These are phyloP conservation scores for Colletotrichum sp. DNA, from an alignment of 2,329 filamentous ascomycete genomes.

Conservation along the genomic window DNA sequence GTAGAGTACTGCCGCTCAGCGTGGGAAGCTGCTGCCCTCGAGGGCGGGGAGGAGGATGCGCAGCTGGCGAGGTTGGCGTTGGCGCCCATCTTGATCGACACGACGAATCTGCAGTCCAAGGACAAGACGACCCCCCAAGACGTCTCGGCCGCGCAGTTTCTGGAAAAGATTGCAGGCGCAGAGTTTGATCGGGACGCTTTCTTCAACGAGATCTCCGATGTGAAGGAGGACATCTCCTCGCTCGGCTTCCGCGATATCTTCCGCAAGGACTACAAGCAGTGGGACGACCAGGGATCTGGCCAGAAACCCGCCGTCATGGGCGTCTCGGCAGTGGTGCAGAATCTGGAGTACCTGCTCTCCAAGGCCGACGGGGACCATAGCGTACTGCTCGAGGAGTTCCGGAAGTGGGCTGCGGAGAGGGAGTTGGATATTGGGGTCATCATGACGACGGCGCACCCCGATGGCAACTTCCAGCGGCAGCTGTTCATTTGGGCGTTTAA, in stretches of 20 bases:
- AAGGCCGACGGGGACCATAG: conserved; percentile 50
- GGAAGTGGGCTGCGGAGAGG: conserved; percentile 59
- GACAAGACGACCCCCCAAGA: conserved; percentile 71
- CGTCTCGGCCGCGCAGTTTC: conserved; percentile 57
- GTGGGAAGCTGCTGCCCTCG: conserved; percentile 57
- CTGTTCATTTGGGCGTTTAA: conserved; percentile 69
- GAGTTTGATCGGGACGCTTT: conserved; percentile 59
- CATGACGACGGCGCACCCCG: conserved; percentile 69
- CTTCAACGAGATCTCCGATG: conserved; percentile 61
- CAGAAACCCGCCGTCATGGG: conserved; percentile 52
- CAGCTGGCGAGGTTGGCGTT: conserved; percentile 71
- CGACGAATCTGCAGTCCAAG: conserved; percentile 63
- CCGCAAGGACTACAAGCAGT: conserved; percentile 86
- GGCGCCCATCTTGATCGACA: conserved; percentile 76
- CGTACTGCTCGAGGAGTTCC: conserved; percentile 52
- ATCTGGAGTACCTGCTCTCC: conserved; percentile 61
- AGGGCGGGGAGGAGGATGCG: conserved; percentile 43
- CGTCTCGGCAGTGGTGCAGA: conserved; percentile 65
- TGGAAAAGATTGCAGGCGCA: conserved; percentile 47
- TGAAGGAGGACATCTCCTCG: conserved; percentile 70
- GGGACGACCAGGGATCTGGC: conserved; percentile 57
- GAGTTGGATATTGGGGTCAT: conserved; percentile 66
- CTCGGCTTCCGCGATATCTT: conserved; percentile 70
- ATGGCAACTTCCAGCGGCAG: conserved; percentile 66
- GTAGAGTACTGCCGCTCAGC: conserved; percentile 59